Evolutionary conservation across 2,329 filamentous ascomycete genomes (phyloP), one percentile per base, ranked within the genome.

Genomic region (Aspergillus brunneoviolaceus): DNA sequence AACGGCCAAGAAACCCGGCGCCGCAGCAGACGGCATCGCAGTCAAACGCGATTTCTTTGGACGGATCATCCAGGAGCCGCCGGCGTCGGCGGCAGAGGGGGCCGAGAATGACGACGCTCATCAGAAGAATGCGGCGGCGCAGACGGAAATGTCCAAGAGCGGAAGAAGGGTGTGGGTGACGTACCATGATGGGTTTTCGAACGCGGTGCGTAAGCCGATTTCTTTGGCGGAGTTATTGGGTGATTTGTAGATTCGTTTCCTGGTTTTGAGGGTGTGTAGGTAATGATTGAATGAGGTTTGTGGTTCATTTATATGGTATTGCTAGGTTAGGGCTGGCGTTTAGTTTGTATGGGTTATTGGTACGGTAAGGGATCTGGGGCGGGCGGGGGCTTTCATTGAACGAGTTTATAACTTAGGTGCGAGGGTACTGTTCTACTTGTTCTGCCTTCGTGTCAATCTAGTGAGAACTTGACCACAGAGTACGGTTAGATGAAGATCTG

Each of bases 141-240:
- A 63, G 52, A 71, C 68, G 56, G 77, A 76, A 62, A 65, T 72
- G 49, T 71, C 68, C 5, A 73, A 74, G 58, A 68, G 71, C 58
- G 83, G 83, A 51, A 83, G 81, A 53, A 85, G 88, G 67, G 89
- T 93, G 4, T 96, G 92, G 92, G 87, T 96, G 48, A 94, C 87
- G 64, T 97, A 88, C 74, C 88, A 96, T 70, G 93, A 97, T 78
- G 93, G 93, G 0, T 87, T 92, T 72, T 95, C 92, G 58, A 96
- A 97, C 81, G 93, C 93, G 11, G 93, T 97, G 62, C 84, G 90
- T 74, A 96, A 96, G 74, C 91, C 92, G 2, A 87, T 97, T 63
- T 90, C 90, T 9, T 74, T 96, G 73, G 83, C 85, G 62, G 93
- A 96, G 74, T 84, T 97, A 68, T 77, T 96, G 81, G 74, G 73